These are phyloP conservation scores for Fagopyrum esculentum DNA, from an alignment of 148 eudicot species.

Conservation along the genomic window DNA sequence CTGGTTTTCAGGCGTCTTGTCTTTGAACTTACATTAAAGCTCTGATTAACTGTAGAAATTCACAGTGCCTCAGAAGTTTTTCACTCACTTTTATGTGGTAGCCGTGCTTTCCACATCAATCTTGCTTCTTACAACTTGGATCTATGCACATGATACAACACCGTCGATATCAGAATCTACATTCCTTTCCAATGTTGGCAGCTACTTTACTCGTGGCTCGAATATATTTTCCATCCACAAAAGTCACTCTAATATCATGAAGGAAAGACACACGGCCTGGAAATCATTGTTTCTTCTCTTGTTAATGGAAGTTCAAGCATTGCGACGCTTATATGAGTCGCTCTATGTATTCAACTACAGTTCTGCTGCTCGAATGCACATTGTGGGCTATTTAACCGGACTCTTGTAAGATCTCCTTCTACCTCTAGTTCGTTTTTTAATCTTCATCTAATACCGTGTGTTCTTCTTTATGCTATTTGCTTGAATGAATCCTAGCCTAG, in stretches of 20 bases:
- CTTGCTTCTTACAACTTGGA: conserved; percentile 59
- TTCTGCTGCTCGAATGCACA: conserved; percentile 79
- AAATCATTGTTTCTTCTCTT: conserved; percentile 68
- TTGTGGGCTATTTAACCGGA: conserved; percentile 69
- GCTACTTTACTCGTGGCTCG: conserved; percentile 64
- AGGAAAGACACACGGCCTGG: conserved; percentile 41
- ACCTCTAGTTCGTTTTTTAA: not conserved
- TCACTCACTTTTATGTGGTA: conserved; percentile 73
- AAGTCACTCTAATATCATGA: conserved; percentile 23
- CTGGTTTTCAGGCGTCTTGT: not conserved
- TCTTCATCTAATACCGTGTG: not conserved
- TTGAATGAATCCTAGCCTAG: not conserved
- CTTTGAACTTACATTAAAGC: conserved; percentile 12
- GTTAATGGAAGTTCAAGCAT: conserved; percentile 74
- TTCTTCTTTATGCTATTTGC: not conserved
- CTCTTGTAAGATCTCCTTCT: conserved; percentile 52
- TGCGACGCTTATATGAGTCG: conserved; percentile 72
- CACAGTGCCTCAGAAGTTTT: conserved; percentile 71
- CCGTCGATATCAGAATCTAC: conserved; percentile 41
- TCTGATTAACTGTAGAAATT: conserved; percentile 48
- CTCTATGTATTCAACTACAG: conserved; percentile 69
- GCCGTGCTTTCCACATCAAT: conserved; percentile 67
- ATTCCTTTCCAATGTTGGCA: conserved; percentile 45
- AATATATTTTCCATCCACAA: conserved; percentile 32
- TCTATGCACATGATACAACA: conserved; percentile 50